Conservation (phyloP, 2,329 filamentous ascomycete genomes). For the Rosellinia necatrix region DNA sequence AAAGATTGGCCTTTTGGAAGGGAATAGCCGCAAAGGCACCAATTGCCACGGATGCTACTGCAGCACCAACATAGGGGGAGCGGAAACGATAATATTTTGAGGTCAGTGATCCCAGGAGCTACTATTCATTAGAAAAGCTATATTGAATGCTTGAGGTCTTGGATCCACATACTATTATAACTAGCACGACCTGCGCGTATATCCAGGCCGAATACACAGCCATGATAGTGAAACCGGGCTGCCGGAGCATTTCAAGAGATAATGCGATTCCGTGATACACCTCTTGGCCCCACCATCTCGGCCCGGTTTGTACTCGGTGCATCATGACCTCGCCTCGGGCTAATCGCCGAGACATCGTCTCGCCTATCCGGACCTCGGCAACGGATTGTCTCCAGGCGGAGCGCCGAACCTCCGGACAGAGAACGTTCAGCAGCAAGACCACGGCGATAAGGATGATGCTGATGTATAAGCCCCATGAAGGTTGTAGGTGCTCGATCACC, state of each 20-base stretch:
- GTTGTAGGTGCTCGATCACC: constrained; percentile 67
- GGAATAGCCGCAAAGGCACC: constrained; percentile 73
- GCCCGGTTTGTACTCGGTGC: constrained; percentile 72
- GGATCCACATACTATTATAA: constrained; percentile 58
- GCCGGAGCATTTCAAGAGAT: constrained; percentile 71
- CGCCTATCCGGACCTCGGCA: constrained; percentile 62
- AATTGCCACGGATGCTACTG: constrained; percentile 67
- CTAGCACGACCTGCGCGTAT: constrained; percentile 74
- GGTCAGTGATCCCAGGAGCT: constrained; percentile 70
- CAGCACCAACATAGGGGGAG: constrained; percentile 68
- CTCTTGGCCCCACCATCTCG: constrained; percentile 78
- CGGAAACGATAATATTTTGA: constrained; percentile 69
- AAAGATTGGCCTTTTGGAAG: constrained; percentile 71
- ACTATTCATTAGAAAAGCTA: constrained; percentile 13
- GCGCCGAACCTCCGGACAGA: constrained; percentile 73
- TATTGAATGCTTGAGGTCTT: not conserved
- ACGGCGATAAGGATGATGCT: constrained; percentile 69
- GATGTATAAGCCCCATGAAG: constrained; percentile 78
- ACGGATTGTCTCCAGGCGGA: constrained; percentile 71
- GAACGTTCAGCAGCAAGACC: constrained; percentile 70
- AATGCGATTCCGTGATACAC: constrained; percentile 71
- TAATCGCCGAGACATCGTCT: constrained; percentile 60
- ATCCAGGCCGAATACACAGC: constrained; percentile 78
- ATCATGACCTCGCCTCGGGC: constrained; percentile 77
- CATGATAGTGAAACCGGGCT: constrained; percentile 74